phyloP scores from a whole-genome alignment of 192 early-diverging fungal species.

The Thamnidium elegans region DNA sequence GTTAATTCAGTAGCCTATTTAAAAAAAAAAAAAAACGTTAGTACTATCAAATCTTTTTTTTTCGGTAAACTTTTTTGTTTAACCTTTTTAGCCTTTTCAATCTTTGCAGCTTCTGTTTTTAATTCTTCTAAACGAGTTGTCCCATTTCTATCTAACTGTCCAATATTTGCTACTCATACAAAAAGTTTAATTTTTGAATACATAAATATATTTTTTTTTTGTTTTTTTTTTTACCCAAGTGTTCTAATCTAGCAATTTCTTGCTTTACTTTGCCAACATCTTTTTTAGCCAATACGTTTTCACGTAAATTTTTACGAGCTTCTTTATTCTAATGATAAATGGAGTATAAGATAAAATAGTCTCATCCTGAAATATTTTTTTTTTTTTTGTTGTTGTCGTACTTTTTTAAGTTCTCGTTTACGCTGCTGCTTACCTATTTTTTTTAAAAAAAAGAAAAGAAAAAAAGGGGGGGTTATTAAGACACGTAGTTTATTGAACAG shows the following conservation, averaged over 20 bases:
- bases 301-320: conserved; percentile 53
- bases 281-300: conserved; percentile 50
- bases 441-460: too few species aligned
- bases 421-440: conserved; percentile 32
- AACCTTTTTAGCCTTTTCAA: conserved; percentile 58
- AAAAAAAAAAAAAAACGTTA: background rate
- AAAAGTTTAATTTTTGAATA: background rate
- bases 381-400: background rate
- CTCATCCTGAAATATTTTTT: background rate
- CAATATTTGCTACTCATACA: conserved; percentile 25
- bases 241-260: conserved; percentile 47
- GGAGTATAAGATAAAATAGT: background rate
- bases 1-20: conserved; percentile 13
- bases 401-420: conserved; percentile 38
- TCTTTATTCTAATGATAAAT: conserved; percentile 57
- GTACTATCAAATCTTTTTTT: background rate
- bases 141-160: conserved; percentile 48
- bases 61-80: background rate
- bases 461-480: background rate
- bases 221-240: conserved; percentile 38
- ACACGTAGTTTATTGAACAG: background rate
- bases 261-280: conserved; percentile 52
- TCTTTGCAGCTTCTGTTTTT: conserved; percentile 50
- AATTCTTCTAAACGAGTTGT: conserved; percentile 42
- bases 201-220: background rate